phyloP scores from a whole-genome alignment of 352 stramenopile species.

The Phytopythium litorale region DNA sequence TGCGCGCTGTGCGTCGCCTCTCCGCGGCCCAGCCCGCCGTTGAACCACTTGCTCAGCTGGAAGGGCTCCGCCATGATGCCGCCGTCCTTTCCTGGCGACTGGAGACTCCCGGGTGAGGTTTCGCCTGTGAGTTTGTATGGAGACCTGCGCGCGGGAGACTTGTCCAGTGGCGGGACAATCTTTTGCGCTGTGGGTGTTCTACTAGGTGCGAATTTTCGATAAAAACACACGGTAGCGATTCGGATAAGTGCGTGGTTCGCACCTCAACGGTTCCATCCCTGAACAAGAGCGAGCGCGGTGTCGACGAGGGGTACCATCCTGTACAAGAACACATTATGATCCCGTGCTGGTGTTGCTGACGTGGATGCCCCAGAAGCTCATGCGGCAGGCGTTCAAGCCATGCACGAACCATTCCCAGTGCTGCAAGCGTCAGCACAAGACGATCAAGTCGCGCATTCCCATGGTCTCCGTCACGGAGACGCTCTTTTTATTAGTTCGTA shows the following conservation, averaged over 20 bases:
- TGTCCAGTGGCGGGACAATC: constrained; percentile 10
- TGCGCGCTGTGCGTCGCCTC: constrained; percentile 19
- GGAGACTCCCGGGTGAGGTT: constrained; percentile 13
- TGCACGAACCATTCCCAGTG: neutral
- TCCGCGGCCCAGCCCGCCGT: constrained; percentile 21
- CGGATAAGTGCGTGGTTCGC: neutral
- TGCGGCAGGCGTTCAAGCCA: constrained; percentile 9
- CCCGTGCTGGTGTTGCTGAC: too few species aligned
- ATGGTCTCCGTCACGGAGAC: neutral
- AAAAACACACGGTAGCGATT: neutral
- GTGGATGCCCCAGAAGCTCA: too few species aligned
- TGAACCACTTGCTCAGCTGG: constrained; percentile 84
- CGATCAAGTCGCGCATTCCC: neutral
- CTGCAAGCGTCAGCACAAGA: neutral
- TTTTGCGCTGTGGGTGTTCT: neutral
- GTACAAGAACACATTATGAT: neutral
- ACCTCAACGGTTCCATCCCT: neutral
- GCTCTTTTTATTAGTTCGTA: constrained; percentile 4
- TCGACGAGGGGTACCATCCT: neutral
- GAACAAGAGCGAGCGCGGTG: neutral
- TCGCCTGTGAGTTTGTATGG: constrained; percentile 3
- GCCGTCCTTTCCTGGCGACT: neutral
- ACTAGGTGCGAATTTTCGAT: constrained; percentile 28
- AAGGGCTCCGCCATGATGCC: constrained; percentile 50
- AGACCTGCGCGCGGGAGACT: neutral